Evolutionary conservation across 1,284 basidiomycete species (phyloP), one percentile per base, ranked within the genome.

Genomic region (Neonothopanus nambi): DNA sequence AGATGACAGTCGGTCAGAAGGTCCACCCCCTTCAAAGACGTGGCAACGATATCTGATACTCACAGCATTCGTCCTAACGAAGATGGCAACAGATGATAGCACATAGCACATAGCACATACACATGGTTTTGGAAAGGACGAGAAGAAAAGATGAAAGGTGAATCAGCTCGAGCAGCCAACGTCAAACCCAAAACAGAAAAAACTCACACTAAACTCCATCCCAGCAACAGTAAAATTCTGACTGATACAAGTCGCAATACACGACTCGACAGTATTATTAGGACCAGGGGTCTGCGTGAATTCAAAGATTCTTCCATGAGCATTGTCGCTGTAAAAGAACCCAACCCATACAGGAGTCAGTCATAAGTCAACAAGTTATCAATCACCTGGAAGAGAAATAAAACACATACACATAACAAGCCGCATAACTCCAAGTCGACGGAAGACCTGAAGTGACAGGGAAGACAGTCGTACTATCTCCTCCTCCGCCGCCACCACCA

Each of bases 391-490:
- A 23, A 26, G 42, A 8, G 40, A 44, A 11, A 28, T 39, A 42
- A 48, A 51, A 8, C 17, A 73, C 80, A 67, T 67, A 84, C 83
- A 83, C 76, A 68, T 74, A 87, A 63, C 85, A 87, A 3, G 75
- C 77, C 51, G 65, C 67, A 49, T 79, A 80, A 3, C 67, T 61
- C 70, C 75, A 90, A n/a, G 72, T 70, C 3, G 66, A 63, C 0
- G 81, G 80, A 23, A 87, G 77, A 21, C 57, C 57, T 26, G 64
- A 65, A 0, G 71, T 75, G 35, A 81, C 81, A 0, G 80, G 78
- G 55, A 70, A 71, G 3, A 81, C 75, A 1, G 70, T 61, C 1
- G 59, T 55, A 1, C 61, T 62, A 1, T 66, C 62, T n/a, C 58
- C 65, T 7, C 65, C 70, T 7, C 67, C 74, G 3, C 73, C 75